Percentiles rank a stretch among this genome's conserved stretches.
Evolutionary conservation across 1,284 basidiomycete genomes (phyloP).

Genomic region (Amylostereum areolatum): DNA sequence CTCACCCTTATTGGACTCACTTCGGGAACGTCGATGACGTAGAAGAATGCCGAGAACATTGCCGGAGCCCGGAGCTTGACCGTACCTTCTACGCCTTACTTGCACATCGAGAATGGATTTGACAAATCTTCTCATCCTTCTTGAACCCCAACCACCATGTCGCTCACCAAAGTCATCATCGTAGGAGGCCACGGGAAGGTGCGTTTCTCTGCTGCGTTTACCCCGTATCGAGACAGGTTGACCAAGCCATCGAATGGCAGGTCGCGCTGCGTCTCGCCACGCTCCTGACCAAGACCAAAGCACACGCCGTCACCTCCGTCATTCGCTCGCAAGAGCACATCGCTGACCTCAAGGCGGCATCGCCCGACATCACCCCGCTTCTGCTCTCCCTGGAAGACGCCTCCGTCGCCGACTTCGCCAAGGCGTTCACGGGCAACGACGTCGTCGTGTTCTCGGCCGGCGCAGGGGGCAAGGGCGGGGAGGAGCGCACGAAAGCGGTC

Average conservation of each 20-base stretch:
- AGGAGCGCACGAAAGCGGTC: conserved; percentile 59
- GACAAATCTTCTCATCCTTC: too few relatives aligned
- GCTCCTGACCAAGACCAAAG: conserved; percentile 30
- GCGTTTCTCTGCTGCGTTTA: conserved; percentile 3
- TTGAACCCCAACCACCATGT: conserved; percentile 6
- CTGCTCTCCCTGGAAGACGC: conserved; percentile 58
- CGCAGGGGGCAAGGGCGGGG: conserved; percentile 62
- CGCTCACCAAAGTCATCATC: conserved; percentile 28
- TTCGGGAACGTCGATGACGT: too few relatives aligned
- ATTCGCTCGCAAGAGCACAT: conserved; percentile 46
- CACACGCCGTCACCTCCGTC: conserved; percentile 49
- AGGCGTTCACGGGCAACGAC: conserved; percentile 42
- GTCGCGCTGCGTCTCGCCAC: conserved; percentile 51
- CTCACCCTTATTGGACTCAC: too few relatives aligned
- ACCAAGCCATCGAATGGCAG: conserved; percentile 19
- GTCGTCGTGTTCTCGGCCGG: conserved; percentile 66
- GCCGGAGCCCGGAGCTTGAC: too few relatives aligned
- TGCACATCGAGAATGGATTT: too few relatives aligned
- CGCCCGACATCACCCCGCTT: conserved; percentile 40
- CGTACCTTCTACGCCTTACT: too few relatives aligned
- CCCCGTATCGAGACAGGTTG: neutral
- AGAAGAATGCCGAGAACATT: too few relatives aligned
- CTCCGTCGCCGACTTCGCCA: conserved; percentile 39
- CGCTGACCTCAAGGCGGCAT: conserved; percentile 38
- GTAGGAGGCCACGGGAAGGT: conserved; percentile 51